phyloP scores from a whole-genome alignment of 2,329 filamentous ascomycete genomes.

The Ascochyta viciae-villosae region DNA sequence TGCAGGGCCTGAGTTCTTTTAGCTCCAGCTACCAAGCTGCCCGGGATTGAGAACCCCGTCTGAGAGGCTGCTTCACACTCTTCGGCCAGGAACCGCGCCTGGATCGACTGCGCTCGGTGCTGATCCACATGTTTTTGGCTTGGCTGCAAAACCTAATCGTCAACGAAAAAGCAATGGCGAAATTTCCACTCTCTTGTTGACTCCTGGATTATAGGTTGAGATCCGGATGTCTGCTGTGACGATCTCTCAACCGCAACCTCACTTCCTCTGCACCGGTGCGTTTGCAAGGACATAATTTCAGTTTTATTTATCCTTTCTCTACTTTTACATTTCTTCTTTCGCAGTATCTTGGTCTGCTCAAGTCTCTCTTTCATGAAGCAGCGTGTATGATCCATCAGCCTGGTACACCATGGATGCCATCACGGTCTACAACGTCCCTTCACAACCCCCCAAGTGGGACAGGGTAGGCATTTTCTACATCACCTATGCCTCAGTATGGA shows the following conservation, averaged over 20 bases:
- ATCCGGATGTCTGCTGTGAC: background rate
- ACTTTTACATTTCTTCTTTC: background rate
- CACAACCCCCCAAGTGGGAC: conserved; percentile 22
- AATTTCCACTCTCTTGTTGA: background rate
- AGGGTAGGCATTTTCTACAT: conserved; percentile 25
- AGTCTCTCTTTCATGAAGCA: background rate
- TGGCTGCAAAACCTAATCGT: background rate
- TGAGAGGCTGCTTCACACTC: background rate
- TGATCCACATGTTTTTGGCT: conserved; percentile 1
- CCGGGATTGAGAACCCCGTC: background rate
- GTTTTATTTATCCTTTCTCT: background rate
- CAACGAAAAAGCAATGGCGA: background rate
- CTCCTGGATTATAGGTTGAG: background rate
- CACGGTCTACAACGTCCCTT: conserved; percentile 25
- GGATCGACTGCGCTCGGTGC: conserved; percentile 1
- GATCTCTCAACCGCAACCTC: background rate
- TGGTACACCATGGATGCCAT: conserved; percentile 12
- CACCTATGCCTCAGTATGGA: conserved; percentile 23
- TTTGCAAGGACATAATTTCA: background rate
- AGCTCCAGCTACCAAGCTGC: background rate
- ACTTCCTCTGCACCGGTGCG: background rate
- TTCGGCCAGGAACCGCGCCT: conserved; percentile 6
- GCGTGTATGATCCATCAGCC: background rate
- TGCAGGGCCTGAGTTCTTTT: background rate
- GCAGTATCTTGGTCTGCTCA: background rate